Evolutionary conservation across 2,329 filamentous ascomycete species (phyloP), one percentile per base, ranked within the genome.

Genomic region (Fusarium pseudograminearum): DNA sequence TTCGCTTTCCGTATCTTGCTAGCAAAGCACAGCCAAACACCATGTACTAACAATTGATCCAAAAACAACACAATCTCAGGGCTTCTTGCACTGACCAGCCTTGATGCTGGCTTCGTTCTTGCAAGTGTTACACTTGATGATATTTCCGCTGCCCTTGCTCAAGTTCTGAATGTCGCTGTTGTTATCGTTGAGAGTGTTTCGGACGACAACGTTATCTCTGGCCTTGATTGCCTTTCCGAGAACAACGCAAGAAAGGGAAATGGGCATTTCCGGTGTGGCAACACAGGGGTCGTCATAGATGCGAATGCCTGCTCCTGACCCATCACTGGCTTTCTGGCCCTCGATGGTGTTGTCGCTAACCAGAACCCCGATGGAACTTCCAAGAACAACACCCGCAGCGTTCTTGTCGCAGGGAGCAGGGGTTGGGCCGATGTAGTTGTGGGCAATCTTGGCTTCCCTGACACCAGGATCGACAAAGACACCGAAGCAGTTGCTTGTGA

Each of bases 391-490:
- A 1, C 78, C 79, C 1, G 51, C 65, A 9, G 53, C 53, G 8
- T 28, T 60, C 55, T 31, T 38, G 7, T 31, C 62, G 10, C 70
- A 76, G 0, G 5, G 5, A 3, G 58, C 41, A 24, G 74, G 74
- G 1, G 70, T 57, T 12, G 64, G 38, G 4, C 59, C 63, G 53
- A 81, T 44, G 6, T 74, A 53, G 62, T 81, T 80, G 46, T 76
- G 63, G 8, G 57, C 55, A 42, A 81, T 57, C 33, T 73, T 69
- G 36, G 77, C 77, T 12, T 73, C 67, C 20, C 71, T 66, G 12
- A 79, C 70, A 7, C 66, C 67, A 2, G 79, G 78, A 30, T 81
- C 79, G 24, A 80, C 73, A 52, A 76, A 78, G 31, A 75, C 69
- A 4, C 76, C 80, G 31, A 70, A 61, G 54, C 80, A 81, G 51